A percentile compares a stretch with the other conserved stretches of the same genome.
Conservation (phyloP, 495 filamentous ascomycete genomes). For the Penicillium goetzii region DNA sequence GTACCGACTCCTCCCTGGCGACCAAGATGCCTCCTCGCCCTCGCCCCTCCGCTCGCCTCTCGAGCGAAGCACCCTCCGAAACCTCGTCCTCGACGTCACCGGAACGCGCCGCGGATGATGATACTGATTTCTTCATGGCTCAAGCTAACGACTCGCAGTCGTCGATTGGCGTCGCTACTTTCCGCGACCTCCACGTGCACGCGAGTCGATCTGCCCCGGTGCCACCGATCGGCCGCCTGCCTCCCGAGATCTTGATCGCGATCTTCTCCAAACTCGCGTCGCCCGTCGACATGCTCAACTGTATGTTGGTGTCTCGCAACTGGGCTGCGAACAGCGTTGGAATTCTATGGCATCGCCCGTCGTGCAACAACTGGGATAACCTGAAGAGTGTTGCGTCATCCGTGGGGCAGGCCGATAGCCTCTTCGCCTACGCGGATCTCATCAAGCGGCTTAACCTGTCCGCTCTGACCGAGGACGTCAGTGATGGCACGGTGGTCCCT, state of each 20-base stretch:
- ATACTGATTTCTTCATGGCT: conserved; percentile 87
- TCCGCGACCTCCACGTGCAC: conserved; percentile 68
- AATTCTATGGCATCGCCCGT: conserved; percentile 90
- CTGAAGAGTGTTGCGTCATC: conserved; percentile 77
- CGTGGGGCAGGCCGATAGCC: conserved; percentile 67
- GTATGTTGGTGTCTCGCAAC: conserved; percentile 88
- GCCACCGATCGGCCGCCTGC: conserved; percentile 80
- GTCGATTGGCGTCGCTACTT: conserved; percentile 77
- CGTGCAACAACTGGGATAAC: conserved; percentile 82
- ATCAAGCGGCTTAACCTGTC: conserved; percentile 91
- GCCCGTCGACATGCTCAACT: conserved; percentile 75
- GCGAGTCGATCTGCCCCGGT: conserved; percentile 58
- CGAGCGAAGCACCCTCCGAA: conserved; percentile 53
- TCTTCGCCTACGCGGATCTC: conserved; percentile 83
- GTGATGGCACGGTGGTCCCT: conserved; percentile 84
- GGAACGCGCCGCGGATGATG: conserved; percentile 80
- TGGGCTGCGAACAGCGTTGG: conserved; percentile 95
- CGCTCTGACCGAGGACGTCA: conserved; percentile 72
- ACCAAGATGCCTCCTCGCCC: conserved; percentile 47
- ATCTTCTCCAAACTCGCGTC: conserved; percentile 84
- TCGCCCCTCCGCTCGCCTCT: conserved; percentile 43
- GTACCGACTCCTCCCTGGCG: conserved; percentile 11
- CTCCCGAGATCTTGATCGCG: conserved; percentile 90
- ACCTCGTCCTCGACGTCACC: conserved; percentile 86
- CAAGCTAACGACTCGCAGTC: conserved; percentile 88